phyloP scores from a whole-genome alignment of 352 stramenopile genomes.

The Globisporangium barbulae region DNA sequence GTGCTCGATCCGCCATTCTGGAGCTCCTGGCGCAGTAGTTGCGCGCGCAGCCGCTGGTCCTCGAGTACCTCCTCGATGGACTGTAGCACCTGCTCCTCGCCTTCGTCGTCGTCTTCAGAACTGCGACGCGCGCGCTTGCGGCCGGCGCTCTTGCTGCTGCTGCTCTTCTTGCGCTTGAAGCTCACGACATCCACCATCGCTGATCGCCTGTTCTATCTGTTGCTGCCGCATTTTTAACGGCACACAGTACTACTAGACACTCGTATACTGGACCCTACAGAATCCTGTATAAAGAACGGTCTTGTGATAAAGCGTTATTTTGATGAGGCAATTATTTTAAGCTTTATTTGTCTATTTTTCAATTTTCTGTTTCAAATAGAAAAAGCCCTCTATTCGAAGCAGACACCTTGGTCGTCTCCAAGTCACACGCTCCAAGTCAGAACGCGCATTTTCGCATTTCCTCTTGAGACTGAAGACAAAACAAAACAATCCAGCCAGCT shows the following conservation, averaged over 20 bases:
- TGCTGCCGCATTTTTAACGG: not conserved
- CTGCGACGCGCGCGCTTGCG: conserved; percentile 40
- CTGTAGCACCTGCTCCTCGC: conserved; percentile 37
- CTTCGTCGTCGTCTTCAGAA: conserved; percentile 20
- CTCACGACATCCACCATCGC: conserved; percentile 27
- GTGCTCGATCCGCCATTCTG: conserved; percentile 13
- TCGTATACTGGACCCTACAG: not conserved
- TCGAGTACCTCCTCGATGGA: conserved; percentile 67
- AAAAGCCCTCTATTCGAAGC: not conserved
- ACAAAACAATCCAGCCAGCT: too few relatives aligned
- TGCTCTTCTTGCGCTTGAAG: conserved; percentile 67
- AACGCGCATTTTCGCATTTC: too few relatives aligned
- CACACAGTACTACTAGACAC: not conserved
- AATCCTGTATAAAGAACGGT: not conserved
- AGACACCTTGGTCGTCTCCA: too few relatives aligned
- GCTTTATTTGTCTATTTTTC: too few relatives aligned
- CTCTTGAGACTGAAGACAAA: too few relatives aligned
- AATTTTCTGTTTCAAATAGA: not conserved
- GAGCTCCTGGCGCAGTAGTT: conserved; percentile 37
- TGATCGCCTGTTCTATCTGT: not conserved
- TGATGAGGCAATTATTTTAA: not conserved
- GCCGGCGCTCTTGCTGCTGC: conserved; percentile 9
- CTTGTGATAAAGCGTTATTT: not conserved
- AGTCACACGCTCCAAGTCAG: too few relatives aligned
- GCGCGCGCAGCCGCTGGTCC: conserved; percentile 58